Evolutionary conservation across 768 basidiomycete species (phyloP).

Genomic region (Auricularia sp.): DNA sequence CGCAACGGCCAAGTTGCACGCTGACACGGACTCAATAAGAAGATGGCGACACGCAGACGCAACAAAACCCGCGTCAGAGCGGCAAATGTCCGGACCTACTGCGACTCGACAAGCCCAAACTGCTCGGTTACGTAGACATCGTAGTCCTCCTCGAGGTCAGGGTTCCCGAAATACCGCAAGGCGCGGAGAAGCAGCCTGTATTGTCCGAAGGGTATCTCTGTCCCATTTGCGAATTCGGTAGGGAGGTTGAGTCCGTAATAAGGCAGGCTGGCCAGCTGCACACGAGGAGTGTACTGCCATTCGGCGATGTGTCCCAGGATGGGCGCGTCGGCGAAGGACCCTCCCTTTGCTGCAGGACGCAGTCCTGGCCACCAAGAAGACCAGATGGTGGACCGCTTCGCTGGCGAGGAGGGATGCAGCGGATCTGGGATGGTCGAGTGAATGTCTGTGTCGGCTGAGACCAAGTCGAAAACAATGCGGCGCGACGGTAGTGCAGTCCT

Average conservation of each 20-base stretch:
- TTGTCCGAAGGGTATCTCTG: constrained; percentile 31
- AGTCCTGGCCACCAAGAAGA: constrained; percentile 15
- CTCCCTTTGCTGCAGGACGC: constrained; percentile 15
- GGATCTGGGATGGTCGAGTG: too few species aligned
- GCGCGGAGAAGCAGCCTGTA: constrained; percentile 35
- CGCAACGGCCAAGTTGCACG: too few species aligned
- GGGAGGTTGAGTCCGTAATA: constrained; percentile 22
- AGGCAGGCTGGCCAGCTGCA: constrained; percentile 21
- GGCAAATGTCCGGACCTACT: too few species aligned
- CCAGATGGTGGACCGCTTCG: constrained; percentile 8
- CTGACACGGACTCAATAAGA: too few species aligned
- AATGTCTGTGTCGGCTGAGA: too few species aligned
- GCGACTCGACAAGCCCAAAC: constrained; percentile 11
- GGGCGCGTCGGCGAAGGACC: constrained; percentile 28
- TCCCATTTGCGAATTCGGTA: constrained; percentile 28
- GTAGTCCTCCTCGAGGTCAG: constrained; percentile 31
- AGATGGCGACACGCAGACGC: too few species aligned
- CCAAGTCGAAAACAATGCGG: too few species aligned
- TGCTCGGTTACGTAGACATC: constrained; percentile 31
- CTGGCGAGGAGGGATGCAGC: constrained; percentile 36
- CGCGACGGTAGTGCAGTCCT: too few species aligned
- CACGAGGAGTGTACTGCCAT: constrained; percentile 37
- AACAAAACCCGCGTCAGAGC: too few species aligned
- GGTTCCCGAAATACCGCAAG: constrained; percentile 34
- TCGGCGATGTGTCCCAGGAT: constrained; percentile 42